phyloP scores from a whole-genome alignment of 1,139 yeast genomes.

The Tardiomyces blankii region DNA sequence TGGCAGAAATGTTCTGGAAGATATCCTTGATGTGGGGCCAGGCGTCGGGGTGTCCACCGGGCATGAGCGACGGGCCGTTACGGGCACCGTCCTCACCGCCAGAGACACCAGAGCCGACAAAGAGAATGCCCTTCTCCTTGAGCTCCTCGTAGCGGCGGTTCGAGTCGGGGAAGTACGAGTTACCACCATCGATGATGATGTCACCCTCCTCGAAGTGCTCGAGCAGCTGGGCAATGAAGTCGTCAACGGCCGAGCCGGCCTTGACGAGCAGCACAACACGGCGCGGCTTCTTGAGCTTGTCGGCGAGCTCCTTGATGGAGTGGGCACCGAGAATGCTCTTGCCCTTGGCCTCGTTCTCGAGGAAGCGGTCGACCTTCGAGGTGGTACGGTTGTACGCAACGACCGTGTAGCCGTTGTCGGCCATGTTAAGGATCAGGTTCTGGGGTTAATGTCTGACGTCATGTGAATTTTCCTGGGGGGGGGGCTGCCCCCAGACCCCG shows the following conservation, averaged over 20 bases:
- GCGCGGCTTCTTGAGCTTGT: conserved; percentile 94
- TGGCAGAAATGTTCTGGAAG: conserved; percentile 94
- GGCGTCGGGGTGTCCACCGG: conserved; percentile 97
- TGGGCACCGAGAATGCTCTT: conserved; percentile 91
- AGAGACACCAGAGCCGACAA: conserved; percentile 98
- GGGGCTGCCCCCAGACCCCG: no score
- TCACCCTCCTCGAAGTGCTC: conserved; percentile 95
- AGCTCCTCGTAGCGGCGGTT: conserved; percentile 93
- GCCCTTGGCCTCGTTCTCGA: conserved; percentile 94
- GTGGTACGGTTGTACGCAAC: conserved; percentile 98
- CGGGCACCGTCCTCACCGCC: conserved; percentile 99
- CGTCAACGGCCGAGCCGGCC: conserved; percentile 95
- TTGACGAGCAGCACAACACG: conserved; percentile 88
- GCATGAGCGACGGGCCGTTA: conserved; percentile 98
- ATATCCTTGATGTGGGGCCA: conserved; percentile 98
- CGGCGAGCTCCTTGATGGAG: conserved; percentile 78
- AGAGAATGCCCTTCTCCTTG: conserved; percentile 75
- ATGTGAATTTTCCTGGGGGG: no score
- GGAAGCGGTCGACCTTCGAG: conserved; percentile 86
- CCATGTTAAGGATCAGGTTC: conserved; percentile 92
- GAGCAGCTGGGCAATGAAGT: conserved; percentile 74
- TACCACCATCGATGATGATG: conserved; percentile 98
- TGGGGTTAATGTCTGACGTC: no score
- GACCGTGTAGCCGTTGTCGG: conserved; percentile 92
- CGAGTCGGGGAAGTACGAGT: conserved; percentile 98